These are phyloP conservation scores for Meyerozyma athensensis DNA, from an alignment of 1,139 yeast genomes.

Conservation along the genomic window DNA sequence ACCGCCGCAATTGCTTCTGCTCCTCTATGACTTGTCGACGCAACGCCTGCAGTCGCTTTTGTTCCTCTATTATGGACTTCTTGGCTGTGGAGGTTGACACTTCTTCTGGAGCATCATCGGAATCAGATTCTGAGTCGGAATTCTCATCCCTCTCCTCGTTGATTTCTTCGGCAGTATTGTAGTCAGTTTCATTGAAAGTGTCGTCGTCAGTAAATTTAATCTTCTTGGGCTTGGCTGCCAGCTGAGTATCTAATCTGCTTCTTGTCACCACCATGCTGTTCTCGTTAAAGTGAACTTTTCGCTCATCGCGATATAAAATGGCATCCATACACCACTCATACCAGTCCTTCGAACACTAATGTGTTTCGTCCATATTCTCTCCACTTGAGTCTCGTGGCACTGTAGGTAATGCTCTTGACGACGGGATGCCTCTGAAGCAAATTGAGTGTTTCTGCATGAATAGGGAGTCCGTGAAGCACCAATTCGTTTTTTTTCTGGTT, in stretches of 20 bases:
- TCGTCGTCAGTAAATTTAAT: slow-evolving; percentile 1
- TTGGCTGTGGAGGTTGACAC: slow-evolving; percentile 32
- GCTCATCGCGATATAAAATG: slow-evolving; percentile 1
- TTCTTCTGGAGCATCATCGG: slow-evolving; percentile 50
- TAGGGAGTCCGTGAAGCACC: not conserved
- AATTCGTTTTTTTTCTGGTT: not conserved
- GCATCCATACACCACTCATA: slow-evolving; percentile 2
- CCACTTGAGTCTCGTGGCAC: not conserved
- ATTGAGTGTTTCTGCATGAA: not conserved
- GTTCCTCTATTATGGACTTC: slow-evolving; percentile 27
- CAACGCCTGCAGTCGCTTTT: slow-evolving; percentile 29
- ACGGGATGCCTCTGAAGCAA: not conserved
- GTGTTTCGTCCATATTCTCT: slow-evolving; percentile 1
- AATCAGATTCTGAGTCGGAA: slow-evolving; percentile 22
- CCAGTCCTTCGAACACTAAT: not conserved
- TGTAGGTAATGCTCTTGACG: not conserved
- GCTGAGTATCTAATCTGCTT: slow-evolving; percentile 3
- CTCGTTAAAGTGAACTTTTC: not conserved
- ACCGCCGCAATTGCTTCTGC: slow-evolving; percentile 47
- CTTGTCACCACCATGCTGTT: slow-evolving; percentile 2
- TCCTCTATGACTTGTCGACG: slow-evolving; percentile 30
- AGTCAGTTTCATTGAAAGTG: not conserved
- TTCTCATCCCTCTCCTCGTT: slow-evolving; percentile 12
- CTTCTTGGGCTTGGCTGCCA: not conserved
- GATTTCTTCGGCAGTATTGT: not conserved